Evolutionary conservation across 164 flowering plant species (phyloP), one percentile per base, ranked within the genome.

Genomic region (Akebia trifoliata): DNA sequence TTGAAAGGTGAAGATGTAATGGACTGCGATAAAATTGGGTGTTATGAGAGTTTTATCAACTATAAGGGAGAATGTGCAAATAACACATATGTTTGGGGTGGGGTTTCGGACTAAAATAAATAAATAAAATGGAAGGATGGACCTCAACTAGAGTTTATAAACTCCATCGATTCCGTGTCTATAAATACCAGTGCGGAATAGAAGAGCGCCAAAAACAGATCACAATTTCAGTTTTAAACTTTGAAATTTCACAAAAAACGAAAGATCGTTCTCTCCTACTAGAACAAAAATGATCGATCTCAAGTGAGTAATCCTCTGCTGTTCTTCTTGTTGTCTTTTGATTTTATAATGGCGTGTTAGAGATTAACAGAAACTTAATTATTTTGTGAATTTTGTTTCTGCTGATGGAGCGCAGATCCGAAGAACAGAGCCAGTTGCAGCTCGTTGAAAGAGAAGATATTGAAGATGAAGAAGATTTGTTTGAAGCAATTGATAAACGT

Each of bases 381-480:
- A 9, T 0, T 24, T 3, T 29, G 46, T 44, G 32, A 21, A 49
- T 36, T 48, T 40, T 30, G n/a, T 58, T 35, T 35, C 26, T 51
- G 2, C n/a, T 43, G 37, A 50, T 71, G 56, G 50, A 26, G 35
- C 40, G 51, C 82, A 89, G 95, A 75, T 74, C 91, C 34, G 96
- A 92, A 66, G 93, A 85, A 44, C 76, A 69, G 30, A 72, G 69
- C 69, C 92, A 87, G 74, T 28, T 93, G 40, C 99, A 84, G 82
- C 80, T 93, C 60, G 81, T 90, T 18, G 96, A 90, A 50, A 63
- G 95, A 48, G 98, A 89, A 60, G 93, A 87, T 8, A 50, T 84
- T 32, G 94, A 87, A 17, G 94, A 87, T n/a, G 97, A 93, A 51
- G 98, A 92, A 30, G 99, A 90, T 45, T 66, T 85, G 69, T 93